These are phyloP conservation scores for Cladorrhinum samala DNA, from an alignment of 495 filamentous ascomycete species.

Conservation along the genomic window DNA sequence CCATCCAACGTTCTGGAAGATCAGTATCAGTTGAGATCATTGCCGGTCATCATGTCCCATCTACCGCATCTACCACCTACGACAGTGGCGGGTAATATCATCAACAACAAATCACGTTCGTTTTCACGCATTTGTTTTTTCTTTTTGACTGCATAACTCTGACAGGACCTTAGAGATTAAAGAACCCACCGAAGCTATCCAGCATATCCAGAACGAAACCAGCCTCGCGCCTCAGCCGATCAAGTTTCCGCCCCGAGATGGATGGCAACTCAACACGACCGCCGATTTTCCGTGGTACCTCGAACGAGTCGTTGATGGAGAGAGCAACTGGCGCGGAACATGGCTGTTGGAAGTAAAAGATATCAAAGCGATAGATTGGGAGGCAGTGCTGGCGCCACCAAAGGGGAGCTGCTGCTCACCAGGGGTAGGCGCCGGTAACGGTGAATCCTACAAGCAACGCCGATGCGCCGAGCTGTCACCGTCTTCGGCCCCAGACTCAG, in stretches of 20 bases:
- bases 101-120: too few species aligned
- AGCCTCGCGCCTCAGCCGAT: conserved; percentile 4
- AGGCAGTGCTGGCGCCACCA: conserved; percentile 7
- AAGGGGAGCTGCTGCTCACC: background rate
- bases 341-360: conserved; percentile 16
- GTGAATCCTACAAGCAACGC: background rate
- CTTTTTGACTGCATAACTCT: too few species aligned
- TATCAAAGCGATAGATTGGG: conserved; percentile 12
- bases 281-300: conserved; percentile 13
- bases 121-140: too few species aligned
- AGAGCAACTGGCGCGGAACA: conserved; percentile 19
- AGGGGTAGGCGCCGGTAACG: too few species aligned
- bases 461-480: background rate
- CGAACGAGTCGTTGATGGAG: conserved; percentile 10
- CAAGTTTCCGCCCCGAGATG: conserved; percentile 3
- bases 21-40: too few species aligned
- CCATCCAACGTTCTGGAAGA: too few species aligned
- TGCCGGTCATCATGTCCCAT: too few species aligned
- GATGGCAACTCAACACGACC: conserved; percentile 8
- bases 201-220: too few species aligned
- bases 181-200: too few species aligned
- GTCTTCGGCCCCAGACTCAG: background rate
- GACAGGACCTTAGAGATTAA: too few species aligned
- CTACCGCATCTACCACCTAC: too few species aligned
- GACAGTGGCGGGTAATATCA: too few species aligned